Evolutionary conservation across 2,329 filamentous ascomycete species (phyloP).

Genomic region (Lachnum nothofagi): DNA sequence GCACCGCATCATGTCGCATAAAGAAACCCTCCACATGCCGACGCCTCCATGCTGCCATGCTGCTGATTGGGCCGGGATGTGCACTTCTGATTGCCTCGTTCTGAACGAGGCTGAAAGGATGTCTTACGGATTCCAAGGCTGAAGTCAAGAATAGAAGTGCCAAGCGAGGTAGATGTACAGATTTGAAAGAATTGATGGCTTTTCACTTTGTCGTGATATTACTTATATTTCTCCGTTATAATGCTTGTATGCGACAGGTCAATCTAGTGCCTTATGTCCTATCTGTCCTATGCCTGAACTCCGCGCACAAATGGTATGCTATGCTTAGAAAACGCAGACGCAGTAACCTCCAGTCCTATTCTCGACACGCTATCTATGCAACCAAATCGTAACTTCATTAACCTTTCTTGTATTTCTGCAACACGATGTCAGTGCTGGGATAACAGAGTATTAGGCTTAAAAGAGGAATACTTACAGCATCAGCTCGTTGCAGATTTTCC

Average conservation of each 20-base stretch:
- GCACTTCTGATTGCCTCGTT: too few relatives aligned
- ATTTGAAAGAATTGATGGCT: not conserved
- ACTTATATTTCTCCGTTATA: not conserved
- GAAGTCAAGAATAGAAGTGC: not conserved
- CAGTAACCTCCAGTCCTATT: slow-evolving; percentile 1
- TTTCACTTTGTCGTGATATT: not conserved
- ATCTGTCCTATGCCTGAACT: slow-evolving; percentile 1
- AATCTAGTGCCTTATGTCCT: not conserved
- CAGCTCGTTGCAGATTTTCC: slow-evolving; percentile 70
- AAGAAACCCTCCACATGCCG: not conserved
- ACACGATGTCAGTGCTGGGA: not conserved
- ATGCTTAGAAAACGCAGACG: not conserved
- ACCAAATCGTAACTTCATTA: slow-evolving; percentile 23
- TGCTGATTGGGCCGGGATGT: not conserved
- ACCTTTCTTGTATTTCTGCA: slow-evolving; percentile 36
- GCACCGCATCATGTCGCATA: not conserved
- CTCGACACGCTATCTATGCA: slow-evolving; percentile 15
- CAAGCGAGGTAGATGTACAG: not conserved
- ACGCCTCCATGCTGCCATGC: not conserved
- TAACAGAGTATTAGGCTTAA: not conserved
- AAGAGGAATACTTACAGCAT: slow-evolving; percentile 71
- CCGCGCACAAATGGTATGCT: slow-evolving; percentile 1
- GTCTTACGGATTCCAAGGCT: not conserved
- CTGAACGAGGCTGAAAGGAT: not conserved
- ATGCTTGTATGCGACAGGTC: not conserved